Conservation (phyloP, 1,284 basidiomycete species). For the Cryptococcus floricola region DNA sequence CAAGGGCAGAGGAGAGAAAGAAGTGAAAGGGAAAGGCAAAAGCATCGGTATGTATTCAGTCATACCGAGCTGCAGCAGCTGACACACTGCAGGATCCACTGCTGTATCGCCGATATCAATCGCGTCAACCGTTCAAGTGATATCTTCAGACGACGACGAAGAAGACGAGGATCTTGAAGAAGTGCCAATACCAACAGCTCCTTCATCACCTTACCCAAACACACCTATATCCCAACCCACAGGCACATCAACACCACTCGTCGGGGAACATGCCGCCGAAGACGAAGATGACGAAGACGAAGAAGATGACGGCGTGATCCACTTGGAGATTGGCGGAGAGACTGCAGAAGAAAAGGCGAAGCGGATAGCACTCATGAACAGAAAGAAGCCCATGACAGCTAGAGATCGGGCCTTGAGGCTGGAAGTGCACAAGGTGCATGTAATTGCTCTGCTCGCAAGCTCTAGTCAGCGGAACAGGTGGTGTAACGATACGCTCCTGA, state of each 20-base stretch:
- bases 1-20: not conserved
- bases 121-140: not conserved
- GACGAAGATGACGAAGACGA: conserved; percentile 21
- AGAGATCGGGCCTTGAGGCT: conserved; percentile 68
- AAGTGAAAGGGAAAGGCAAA: conserved; percentile 8
- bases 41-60: not conserved
- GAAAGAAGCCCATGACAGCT: conserved; percentile 49
- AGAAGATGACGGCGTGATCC: conserved; percentile 32
- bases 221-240: conserved; percentile 15
- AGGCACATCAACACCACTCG: conserved; percentile 12
- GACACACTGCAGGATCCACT: not conserved
- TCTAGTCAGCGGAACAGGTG: conserved; percentile 74
- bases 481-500: conserved; percentile 76
- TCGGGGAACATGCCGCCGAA: conserved; percentile 20
- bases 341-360: conserved; percentile 41
- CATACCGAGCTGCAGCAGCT: not conserved
- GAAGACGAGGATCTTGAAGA: conserved; percentile 47
- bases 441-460: conserved; percentile 71
- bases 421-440: conserved; percentile 81
- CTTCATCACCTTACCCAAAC: conserved; percentile 25
- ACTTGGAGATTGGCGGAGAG: conserved; percentile 42
- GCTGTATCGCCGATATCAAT: conserved; percentile 2
- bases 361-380: conserved; percentile 32
- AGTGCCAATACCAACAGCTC: conserved; percentile 36
- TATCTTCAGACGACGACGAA: conserved; percentile 3